Evolutionary conservation across 495 filamentous ascomycete species (phyloP), one percentile per base, ranked within the genome.

Genomic region (Letharia columbiana): DNA sequence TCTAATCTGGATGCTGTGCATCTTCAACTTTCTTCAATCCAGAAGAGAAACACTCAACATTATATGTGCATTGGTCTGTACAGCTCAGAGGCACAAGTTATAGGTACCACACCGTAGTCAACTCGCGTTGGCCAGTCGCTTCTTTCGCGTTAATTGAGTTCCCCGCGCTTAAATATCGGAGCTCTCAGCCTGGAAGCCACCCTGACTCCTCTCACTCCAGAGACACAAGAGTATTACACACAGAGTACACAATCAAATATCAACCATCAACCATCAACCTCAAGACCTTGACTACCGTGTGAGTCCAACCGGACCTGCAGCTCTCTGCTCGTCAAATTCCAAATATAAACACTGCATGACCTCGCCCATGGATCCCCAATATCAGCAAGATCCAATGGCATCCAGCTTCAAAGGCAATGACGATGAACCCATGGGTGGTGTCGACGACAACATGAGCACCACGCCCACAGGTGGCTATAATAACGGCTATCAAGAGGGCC

Each of bases 401-500:
- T 52, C 66, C 60, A 69, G 61, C 63, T 70, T 40, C 67, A 73
- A 42, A 33, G 37, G 59, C 35, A 66, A 60, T n/a, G 69, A 72
- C 12, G 75, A 77, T 57, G 66, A 75, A 28, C 73, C 74, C 60
- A 75, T 77, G 66, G 69, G 72, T 3, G 69, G 73, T 9, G 71
- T 72, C n/a, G 78, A 81, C 9, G 78, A 78, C 20, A 72, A 69
- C 23, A 68, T 67, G 64, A 71, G 70, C 62, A 70, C 73, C 20
- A 71, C 69, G 17, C 71, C 70, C 20, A 73, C 70, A 37, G 69
- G 69, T 33, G 68, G 60, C 41, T 72, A 75, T 61, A 71, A 64
- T 57, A 70, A 67, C 44, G 72, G 67, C 44, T 71, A 74, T 56
- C 61, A 67, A 68, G 79, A 79, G 69, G 80, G 80, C 64, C 76